phyloP scores from a whole-genome alignment of 192 early-diverging fungal species.

The Umbelopsis sp. region DNA sequence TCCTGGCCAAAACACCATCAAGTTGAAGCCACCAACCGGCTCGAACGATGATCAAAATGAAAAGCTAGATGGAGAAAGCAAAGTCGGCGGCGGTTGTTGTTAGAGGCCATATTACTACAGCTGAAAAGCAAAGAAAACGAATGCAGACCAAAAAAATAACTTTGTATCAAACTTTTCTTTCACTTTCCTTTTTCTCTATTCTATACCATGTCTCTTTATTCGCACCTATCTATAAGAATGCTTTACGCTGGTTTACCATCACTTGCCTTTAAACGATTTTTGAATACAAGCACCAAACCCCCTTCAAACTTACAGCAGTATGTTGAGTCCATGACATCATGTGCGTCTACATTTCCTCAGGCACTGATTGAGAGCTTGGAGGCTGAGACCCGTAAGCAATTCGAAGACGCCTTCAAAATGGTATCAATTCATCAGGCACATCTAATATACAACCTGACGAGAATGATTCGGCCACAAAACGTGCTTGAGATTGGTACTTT shows the following conservation, averaged over 20 bases:
- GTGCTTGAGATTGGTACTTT: conserved; percentile 74
- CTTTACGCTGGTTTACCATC: background rate
- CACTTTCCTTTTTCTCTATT: background rate
- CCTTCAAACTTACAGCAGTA: conserved; percentile 1
- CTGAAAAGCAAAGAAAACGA: background rate
- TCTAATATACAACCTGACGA: background rate
- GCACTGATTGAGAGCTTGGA: background rate
- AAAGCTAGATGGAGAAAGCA: background rate
- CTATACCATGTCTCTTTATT: background rate
- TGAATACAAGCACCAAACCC: conserved; percentile 16
- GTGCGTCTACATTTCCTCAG: background rate
- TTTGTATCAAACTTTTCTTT: background rate
- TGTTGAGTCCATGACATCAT: background rate
- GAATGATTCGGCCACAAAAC: conserved; percentile 47
- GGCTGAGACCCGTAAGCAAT: background rate
- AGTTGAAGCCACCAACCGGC: conserved; percentile 27
- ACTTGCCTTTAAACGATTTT: conserved; percentile 6
- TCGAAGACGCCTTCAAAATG: conserved; percentile 2
- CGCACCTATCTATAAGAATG: conserved; percentile 1
- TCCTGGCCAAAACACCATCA: conserved; percentile 35
- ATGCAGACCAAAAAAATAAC: background rate
- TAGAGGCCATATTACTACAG: conserved; percentile 12
- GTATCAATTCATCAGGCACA: conserved; percentile 4
- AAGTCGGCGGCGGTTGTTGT: conserved; percentile 30
- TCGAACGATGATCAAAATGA: background rate